A percentile compares a stretch with the other conserved stretches of the same genome.
phyloP scores from a whole-genome alignment of 129 eudicot genomes.

The Pulicaria dysenterica region DNA sequence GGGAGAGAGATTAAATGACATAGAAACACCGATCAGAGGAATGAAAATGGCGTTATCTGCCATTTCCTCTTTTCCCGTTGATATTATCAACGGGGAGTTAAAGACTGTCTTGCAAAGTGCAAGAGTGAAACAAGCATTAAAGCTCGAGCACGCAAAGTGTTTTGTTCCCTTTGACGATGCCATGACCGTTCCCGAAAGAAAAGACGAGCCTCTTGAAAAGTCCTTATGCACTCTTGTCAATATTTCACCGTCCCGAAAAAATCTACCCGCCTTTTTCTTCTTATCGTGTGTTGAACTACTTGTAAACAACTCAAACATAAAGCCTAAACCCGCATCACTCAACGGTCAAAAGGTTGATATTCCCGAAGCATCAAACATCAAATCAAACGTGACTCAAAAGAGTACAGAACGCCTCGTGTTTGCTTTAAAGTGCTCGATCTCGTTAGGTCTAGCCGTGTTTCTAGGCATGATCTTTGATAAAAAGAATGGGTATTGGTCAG shows the following conservation, averaged over 20 bases:
- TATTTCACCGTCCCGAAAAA: constrained; percentile 25
- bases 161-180: constrained; percentile 45
- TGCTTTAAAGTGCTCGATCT: constrained; percentile 72
- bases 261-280: constrained; percentile 50
- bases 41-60: constrained; percentile 60
- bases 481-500: constrained; percentile 81
- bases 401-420: constrained; percentile 42
- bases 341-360: neutral
- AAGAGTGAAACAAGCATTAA: constrained; percentile 34
- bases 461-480: constrained; percentile 62
- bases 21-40: constrained; percentile 59
- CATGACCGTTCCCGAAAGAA: constrained; percentile 43
- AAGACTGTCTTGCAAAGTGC: constrained; percentile 28
- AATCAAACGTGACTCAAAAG: neutral
- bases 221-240: constrained; percentile 30
- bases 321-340: constrained; percentile 21
- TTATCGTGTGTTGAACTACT: constrained; percentile 55
- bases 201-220: constrained; percentile 36
- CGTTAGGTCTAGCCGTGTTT: constrained; percentile 66
- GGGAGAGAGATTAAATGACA: constrained; percentile 47
- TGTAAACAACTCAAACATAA: constrained; percentile 31
- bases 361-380: constrained; percentile 15
- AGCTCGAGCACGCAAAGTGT: constrained; percentile 41
- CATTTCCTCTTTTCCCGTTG: constrained; percentile 35
- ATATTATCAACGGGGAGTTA: constrained; percentile 35